phyloP scores from a whole-genome alignment of 306 rosid species.

The Urtica urens region DNA sequence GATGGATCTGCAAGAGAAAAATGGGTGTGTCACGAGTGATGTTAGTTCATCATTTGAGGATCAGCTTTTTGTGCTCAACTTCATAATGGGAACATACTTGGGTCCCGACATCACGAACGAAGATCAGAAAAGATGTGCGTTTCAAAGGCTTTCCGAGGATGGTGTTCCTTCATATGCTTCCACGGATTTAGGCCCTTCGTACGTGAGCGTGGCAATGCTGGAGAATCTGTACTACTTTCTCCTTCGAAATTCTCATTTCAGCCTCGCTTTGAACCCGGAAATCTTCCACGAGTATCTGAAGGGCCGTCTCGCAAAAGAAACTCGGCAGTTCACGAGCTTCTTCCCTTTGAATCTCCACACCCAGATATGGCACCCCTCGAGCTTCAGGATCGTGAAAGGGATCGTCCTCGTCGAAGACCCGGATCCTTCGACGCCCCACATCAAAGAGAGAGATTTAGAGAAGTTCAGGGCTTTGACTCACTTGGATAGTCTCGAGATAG shows the following conservation, averaged over 20 bases:
- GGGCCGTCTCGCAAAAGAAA: slow-evolving; percentile 27
- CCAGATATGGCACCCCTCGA: slow-evolving; percentile 59
- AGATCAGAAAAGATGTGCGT: slow-evolving; percentile 26
- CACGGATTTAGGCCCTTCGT: slow-evolving; percentile 49
- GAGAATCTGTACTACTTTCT: slow-evolving; percentile 50
- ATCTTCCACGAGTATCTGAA: slow-evolving; percentile 45
- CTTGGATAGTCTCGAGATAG: slow-evolving; percentile 25
- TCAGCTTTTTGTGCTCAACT: slow-evolving; percentile 40
- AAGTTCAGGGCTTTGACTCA: slow-evolving; percentile 43
- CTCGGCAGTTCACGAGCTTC: slow-evolving; percentile 40
- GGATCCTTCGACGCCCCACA: slow-evolving; percentile 23
- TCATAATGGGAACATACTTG: slow-evolving; percentile 41
- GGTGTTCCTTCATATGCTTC: slow-evolving; percentile 22
- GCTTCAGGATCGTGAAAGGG: slow-evolving; percentile 54
- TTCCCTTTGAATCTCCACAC: slow-evolving; percentile 52
- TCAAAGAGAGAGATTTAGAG: slow-evolving; percentile 30
- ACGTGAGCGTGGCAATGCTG: slow-evolving; percentile 38
- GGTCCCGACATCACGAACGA: slow-evolving; percentile 59
- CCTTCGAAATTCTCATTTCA: slow-evolving; percentile 29
- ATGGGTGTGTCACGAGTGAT: slow-evolving; percentile 11
- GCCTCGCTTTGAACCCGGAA: slow-evolving; percentile 19
- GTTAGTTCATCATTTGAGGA: slow-evolving; percentile 12
- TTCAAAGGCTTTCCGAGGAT: slow-evolving; percentile 28
- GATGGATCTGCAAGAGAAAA: slow-evolving; percentile 33
- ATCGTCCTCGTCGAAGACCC: slow-evolving; percentile 36